Conservation (phyloP, 441 rosid species). For the Pelargonium cotyledonis region DNA sequence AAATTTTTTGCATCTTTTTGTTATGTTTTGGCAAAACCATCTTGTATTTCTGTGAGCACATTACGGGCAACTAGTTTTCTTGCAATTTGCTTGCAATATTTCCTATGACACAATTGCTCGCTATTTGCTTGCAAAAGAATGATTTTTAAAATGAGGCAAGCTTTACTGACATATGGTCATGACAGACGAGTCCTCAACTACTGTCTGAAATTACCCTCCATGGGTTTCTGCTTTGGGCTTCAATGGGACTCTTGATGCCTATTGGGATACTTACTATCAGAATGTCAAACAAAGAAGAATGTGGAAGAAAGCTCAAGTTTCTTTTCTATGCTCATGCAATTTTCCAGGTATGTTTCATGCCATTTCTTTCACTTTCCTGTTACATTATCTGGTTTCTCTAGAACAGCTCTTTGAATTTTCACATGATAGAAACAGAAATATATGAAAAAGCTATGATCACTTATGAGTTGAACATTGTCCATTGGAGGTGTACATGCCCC, state of each 20-base stretch:
- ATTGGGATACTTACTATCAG: slow-evolving; percentile 61
- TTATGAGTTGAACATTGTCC: too few relatives aligned
- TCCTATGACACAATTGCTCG: too few relatives aligned
- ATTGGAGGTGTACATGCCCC: slow-evolving; percentile 9
- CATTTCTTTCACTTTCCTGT: slow-evolving; percentile 1
- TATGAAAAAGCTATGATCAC: too few relatives aligned
- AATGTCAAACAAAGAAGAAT: slow-evolving; percentile 51
- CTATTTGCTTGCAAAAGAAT: too few relatives aligned
- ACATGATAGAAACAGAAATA: too few relatives aligned
- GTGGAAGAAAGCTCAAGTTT: slow-evolving; percentile 37
- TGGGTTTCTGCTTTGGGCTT: slow-evolving; percentile 77
- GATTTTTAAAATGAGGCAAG: too few relatives aligned
- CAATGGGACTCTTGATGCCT: slow-evolving; percentile 82
- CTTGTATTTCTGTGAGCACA: too few relatives aligned
- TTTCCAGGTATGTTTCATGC: slow-evolving; percentile 46
- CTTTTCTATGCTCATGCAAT: slow-evolving; percentile 54
- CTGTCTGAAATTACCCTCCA: slow-evolving; percentile 49
- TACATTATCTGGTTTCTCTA: neutral
- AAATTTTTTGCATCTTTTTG: too few relatives aligned
- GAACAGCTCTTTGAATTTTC: neutral
- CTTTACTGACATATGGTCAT: too few relatives aligned
- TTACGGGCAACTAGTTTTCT: too few relatives aligned
- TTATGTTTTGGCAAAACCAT: too few relatives aligned
- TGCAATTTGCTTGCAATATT: too few relatives aligned
- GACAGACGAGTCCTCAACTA: slow-evolving; percentile 28